Percentiles rank a stretch among this genome's conserved stretches.
Conservation (phyloP, 352 stramenopile genomes). For the Chrysophaeum taylorii region DNA sequence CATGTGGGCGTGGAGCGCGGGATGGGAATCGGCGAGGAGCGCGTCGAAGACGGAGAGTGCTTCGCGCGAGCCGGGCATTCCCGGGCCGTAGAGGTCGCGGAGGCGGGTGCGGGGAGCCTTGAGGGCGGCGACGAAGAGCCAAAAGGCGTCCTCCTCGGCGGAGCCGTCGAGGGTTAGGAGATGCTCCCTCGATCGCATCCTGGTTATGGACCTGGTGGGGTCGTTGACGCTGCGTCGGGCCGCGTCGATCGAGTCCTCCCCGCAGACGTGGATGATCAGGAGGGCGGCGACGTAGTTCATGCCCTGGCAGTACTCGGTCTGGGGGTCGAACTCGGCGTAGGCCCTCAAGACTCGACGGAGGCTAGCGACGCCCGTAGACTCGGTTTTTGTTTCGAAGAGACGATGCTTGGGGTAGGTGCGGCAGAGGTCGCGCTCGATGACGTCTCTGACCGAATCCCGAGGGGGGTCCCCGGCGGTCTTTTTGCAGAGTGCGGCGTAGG, state of each 20-base stretch:
- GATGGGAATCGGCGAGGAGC: slow-evolving; percentile 45
- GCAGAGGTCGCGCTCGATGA: slow-evolving; percentile 58
- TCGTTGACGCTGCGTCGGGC: too few species aligned
- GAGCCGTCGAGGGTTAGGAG: neutral
- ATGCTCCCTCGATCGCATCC: neutral
- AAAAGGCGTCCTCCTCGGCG: slow-evolving; percentile 65
- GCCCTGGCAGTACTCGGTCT: slow-evolving; percentile 65
- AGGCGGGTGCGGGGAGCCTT: slow-evolving; percentile 63
- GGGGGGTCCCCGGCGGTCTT: neutral
- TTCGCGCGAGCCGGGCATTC: slow-evolving; percentile 61
- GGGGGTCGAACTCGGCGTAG: slow-evolving; percentile 62
- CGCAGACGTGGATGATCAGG: slow-evolving; percentile 63
- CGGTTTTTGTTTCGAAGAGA: slow-evolving; percentile 44
- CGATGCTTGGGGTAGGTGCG: slow-evolving; percentile 57
- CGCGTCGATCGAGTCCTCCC: neutral
- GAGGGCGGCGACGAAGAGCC: slow-evolving; percentile 56
- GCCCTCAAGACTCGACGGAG: slow-evolving; percentile 65
- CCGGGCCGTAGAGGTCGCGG: slow-evolving; percentile 56
- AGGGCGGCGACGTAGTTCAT: slow-evolving; percentile 69
- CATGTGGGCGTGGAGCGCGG: neutral
- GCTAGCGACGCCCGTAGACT: neutral
- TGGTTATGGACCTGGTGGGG: neutral
- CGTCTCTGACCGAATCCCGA: neutral
- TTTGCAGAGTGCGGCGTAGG: neutral
- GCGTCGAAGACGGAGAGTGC: slow-evolving; percentile 57